Base-by-base conservation (phyloP, 2,329 filamentous ascomycete species). In the Clonostachys sp. region DNA sequence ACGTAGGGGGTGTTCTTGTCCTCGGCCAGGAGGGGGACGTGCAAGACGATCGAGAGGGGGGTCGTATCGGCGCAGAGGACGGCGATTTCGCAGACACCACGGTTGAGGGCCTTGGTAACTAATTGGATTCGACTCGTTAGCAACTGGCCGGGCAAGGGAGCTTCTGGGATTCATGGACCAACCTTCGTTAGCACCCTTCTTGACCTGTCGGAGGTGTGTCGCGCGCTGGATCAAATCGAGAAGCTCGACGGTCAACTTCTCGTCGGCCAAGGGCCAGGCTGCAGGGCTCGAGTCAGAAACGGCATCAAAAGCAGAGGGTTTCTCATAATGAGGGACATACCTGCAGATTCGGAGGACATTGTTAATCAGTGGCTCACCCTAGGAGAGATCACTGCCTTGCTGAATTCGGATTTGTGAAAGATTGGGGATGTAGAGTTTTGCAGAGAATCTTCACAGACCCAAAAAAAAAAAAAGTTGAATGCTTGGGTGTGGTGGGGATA, bases 61-160 rank as follows among this genome's bases (percentile, higher is more conserved):
- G 82, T 80, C 58, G 90, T 94, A 66, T 97, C 92, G 54, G 89
- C 91, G 43, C 91, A 90, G 47, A 96, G 83, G 58, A 97, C 81
- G 62, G 96, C 85, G 54, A 97, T 76, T 73, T 97, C 92, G 57
- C 84, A 84, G 53, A 92, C 91, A 72, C 92, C 91, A 58, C 92
- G 86, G 76, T 94, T 95, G 45, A 96, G 79, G 2, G 89, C 87
- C 78, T 95, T 95, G 64, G 89, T 95, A 43, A 67, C 66, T 61
- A 56, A 41, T 53, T 50, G 48, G 50, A 45, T 47, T 48, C 48
- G 30, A 39, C 40, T 40, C n/a, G 45, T 45, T 35, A 40, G 7
- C 41, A 8, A 16, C 14, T 13, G 30, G 36, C 34, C 12, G 20
- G 12, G 20, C 14, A 12, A 4, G 24, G 9, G 24, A 4, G 35